These are phyloP conservation scores for Adansonia gregorii DNA, from an alignment of 441 rosid genomes.

Conservation along the genomic window DNA sequence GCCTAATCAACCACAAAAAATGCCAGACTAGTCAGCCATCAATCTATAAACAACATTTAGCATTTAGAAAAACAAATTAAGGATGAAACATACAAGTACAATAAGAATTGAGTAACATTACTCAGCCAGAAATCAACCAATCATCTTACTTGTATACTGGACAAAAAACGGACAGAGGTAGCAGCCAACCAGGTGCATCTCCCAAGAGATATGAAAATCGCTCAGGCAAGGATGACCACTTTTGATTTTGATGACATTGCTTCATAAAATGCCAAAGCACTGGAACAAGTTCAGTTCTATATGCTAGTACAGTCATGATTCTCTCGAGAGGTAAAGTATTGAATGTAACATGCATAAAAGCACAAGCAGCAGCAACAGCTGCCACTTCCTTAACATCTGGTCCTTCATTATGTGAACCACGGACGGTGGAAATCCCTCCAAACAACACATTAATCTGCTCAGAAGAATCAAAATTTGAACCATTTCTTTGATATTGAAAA, in stretches of 20 bases:
- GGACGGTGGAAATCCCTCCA: conserved; percentile 49
- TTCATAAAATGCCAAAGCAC: conserved; percentile 95
- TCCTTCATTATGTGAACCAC: conserved; percentile 48
- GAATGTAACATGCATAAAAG: conserved; percentile 84
- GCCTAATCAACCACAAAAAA: conserved; percentile 61
- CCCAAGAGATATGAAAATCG: conserved; percentile 64
- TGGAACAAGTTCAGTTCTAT: conserved; percentile 89
- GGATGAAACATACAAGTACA: neutral
- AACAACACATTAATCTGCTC: conserved; percentile 84
- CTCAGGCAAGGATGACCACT: conserved; percentile 74
- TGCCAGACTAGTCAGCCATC: neutral
- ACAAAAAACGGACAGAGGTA: conserved; percentile 94
- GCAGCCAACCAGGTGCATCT: conserved; percentile 94
- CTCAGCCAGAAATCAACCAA: conserved; percentile 26
- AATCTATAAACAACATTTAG: neutral
- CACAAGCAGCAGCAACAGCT: conserved; percentile 95
- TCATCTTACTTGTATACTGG: conserved; percentile 93
- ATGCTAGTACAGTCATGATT: conserved; percentile 91
- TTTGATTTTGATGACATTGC: conserved; percentile 81
- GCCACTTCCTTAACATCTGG: conserved; percentile 64
- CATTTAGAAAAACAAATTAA: conserved; percentile 9
- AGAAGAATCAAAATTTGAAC: conserved; percentile 33
- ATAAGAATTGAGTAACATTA: conserved; percentile 14
- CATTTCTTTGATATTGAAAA: conserved; percentile 19
- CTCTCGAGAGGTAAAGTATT: conserved; percentile 77